Conservation (phyloP, 306 rosid genomes). For the Gynostemma pentaphyllum region DNA sequence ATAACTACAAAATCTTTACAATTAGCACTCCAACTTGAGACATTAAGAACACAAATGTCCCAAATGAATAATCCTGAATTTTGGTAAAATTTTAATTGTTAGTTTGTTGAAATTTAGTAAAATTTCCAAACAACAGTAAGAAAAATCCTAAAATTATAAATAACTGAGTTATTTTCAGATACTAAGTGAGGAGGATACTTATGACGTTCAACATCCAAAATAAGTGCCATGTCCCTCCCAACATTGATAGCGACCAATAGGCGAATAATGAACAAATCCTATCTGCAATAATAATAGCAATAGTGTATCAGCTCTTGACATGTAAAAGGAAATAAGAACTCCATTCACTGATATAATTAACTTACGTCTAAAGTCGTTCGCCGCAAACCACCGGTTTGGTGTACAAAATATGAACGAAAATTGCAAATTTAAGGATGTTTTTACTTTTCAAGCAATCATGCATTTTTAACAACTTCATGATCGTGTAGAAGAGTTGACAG, state of each 20-base stretch:
- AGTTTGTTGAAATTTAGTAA: too few relatives aligned
- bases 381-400: neutral
- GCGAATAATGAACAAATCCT: constrained; percentile 92
- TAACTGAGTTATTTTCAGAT: too few relatives aligned
- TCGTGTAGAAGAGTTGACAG: neutral
- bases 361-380: neutral
- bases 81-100: too few relatives aligned
- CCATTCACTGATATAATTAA: neutral
- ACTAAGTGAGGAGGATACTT: constrained; percentile 98
- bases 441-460: neutral
- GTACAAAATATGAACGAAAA: neutral
- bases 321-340: neutral
- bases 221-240: constrained; percentile 76
- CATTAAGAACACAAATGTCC: too few relatives aligned
- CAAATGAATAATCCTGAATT: too few relatives aligned
- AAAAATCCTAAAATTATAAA: too few relatives aligned
- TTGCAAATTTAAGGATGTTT: neutral
- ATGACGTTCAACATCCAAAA: constrained; percentile 90
- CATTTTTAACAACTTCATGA: neutral
- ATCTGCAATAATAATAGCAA: constrained; percentile 38
- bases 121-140: too few relatives aligned
- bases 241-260: constrained; percentile 88
- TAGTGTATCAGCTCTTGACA: neutral
- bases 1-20: too few relatives aligned
- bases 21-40: too few relatives aligned